Percentiles rank a stretch among this genome's conserved stretches.
Conservation (phyloP, 1,139 yeast genomes). For the Hansenula lynferdii region DNA sequence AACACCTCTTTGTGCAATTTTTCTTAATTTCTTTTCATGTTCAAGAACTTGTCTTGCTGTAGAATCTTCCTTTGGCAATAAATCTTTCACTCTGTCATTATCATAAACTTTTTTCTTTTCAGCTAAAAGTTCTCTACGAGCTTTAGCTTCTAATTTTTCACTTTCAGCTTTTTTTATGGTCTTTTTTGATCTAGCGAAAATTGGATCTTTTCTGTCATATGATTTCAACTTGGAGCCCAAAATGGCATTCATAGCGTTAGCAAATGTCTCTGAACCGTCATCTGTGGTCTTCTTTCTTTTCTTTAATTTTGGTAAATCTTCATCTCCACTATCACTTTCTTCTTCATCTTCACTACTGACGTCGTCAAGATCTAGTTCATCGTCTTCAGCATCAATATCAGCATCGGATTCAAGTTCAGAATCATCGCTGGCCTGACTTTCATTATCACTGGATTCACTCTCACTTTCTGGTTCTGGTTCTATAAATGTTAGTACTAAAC, state of each 20-base stretch:
- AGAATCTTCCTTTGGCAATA: constrained; percentile 51
- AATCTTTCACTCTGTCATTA: constrained; percentile 59
- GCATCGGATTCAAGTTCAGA: constrained; percentile 10
- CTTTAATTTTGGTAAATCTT: constrained; percentile 39
- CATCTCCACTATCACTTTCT: constrained; percentile 29
- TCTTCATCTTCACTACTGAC: constrained; percentile 11
- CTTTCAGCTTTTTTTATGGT: constrained; percentile 70
- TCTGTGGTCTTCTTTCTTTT: constrained; percentile 53
- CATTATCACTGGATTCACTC: constrained; percentile 5
- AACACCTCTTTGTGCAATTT: constrained; percentile 91
- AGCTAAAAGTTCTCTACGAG: constrained; percentile 60
- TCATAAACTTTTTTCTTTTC: constrained; percentile 72
- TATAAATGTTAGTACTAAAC: background rate
- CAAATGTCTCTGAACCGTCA: constrained; percentile 72
- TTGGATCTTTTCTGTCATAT: constrained; percentile 83
- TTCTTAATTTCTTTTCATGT: constrained; percentile 67
- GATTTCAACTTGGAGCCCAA: constrained; percentile 84
- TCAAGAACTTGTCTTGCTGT: constrained; percentile 56
- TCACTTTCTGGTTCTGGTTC: constrained; percentile 4
- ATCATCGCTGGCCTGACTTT: constrained; percentile 1
- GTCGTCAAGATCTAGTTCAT: constrained; percentile 11
- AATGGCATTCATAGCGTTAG: constrained; percentile 80
- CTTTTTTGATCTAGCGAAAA: constrained; percentile 71
- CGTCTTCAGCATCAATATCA: constrained; percentile 12
- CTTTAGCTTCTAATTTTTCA: constrained; percentile 80